A percentile compares a stretch with the other conserved stretches of the same genome.
These are phyloP conservation scores for Trichoderma sp. DNA, from an alignment of 2,329 filamentous ascomycete genomes.

Conservation along the genomic window DNA sequence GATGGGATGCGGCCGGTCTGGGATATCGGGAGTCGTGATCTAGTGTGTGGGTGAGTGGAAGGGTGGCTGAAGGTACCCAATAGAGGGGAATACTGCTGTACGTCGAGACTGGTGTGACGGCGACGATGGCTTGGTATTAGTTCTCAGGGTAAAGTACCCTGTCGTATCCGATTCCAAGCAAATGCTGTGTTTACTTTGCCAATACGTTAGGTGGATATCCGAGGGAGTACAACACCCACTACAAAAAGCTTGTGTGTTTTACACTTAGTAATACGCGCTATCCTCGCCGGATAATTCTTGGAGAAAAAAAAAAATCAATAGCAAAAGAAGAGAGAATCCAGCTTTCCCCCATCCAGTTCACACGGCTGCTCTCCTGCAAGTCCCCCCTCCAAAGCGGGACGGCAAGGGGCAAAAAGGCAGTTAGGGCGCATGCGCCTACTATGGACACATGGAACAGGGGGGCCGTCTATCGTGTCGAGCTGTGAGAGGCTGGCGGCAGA, in stretches of 20 bases:
- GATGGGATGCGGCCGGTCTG: neutral
- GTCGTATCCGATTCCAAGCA: neutral
- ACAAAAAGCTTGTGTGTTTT: neutral
- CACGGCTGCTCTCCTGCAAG: neutral
- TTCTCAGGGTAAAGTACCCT: neutral
- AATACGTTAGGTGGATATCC: neutral
- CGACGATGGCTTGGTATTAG: neutral
- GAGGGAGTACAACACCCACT: neutral
- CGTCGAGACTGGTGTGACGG: neutral
- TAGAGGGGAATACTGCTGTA: neutral
- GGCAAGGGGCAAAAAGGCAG: slow-evolving; percentile 9
- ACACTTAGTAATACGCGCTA: neutral
- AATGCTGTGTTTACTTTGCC: neutral
- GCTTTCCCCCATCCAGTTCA: slow-evolving; percentile 1
- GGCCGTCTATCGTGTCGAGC: slow-evolving; percentile 36
- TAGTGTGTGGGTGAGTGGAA: neutral
- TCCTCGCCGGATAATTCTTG: neutral
- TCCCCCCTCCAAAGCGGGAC: slow-evolving; percentile 7
- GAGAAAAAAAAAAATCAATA: neutral
- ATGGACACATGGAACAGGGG: slow-evolving; percentile 19
- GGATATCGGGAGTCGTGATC: neutral
- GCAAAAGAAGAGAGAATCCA: neutral
- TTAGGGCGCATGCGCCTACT: slow-evolving; percentile 18
- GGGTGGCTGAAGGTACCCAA: neutral
- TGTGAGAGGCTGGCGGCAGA: slow-evolving; percentile 37